Evolutionary conservation across 306 rosid species (phyloP), one percentile per base, ranked within the genome.

Genomic region (Prunus mongolica): DNA sequence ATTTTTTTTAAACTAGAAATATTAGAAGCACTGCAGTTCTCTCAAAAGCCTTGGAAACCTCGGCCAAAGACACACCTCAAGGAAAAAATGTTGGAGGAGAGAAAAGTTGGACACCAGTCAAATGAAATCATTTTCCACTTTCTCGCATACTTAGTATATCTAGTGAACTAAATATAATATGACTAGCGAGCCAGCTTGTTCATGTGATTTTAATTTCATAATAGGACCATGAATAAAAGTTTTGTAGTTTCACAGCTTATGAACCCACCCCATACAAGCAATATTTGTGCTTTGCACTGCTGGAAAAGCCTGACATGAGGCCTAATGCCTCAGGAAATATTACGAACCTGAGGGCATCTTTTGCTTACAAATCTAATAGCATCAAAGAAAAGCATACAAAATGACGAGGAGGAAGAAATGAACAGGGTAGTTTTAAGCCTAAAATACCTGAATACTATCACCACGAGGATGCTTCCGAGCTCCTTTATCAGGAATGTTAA

Each of bases 401-500:
- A 20, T 38, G 32, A 27, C 49, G 14, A 14, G 10, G 13, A 58
- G 58, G 47, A 7, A 57, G n/a, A 45, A 19, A 10, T 3, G 24
- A 16, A 15, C 41, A 77, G 34, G n/a, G 49, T 22, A 55, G 24
- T 57, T 74, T 62, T 67, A 74, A 72, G 67, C 67, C 38, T 73
- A 73, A 65, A 65, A 57, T 77, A 88, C 93, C 90, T 80, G 85
- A 71, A 91, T 66, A 66, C 65, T 82, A 76, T 91, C 93, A 54
- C 86, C 84, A 27, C 75, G 83, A 34, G 84, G 87, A 87, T 85
- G 88, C 80, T 71, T 87, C 80, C 82, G 79, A 74, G 91, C 77
- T 78, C 91, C 93, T 87, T 82, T 88, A 79, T 87, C 91, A 45
- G 91, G 87, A 85, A 90, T 84, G 72, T 80, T 87, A 56, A 90